phyloP scores from a whole-genome alignment of 2,329 filamentous ascomycete species.

The Coniosporium tulheliwenetii region DNA sequence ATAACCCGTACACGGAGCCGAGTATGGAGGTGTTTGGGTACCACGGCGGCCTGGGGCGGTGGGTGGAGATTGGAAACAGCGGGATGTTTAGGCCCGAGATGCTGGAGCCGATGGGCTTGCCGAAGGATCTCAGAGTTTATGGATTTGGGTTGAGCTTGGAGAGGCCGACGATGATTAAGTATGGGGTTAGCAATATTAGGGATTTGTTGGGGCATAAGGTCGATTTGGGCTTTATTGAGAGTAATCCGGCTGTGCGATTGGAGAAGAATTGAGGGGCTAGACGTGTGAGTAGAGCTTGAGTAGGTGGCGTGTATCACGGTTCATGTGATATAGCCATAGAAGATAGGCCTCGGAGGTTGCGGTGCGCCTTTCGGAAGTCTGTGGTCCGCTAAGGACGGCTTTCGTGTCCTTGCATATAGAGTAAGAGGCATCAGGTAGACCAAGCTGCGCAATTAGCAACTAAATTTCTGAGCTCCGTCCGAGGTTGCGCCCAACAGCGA shows the following conservation, averaged over 20 bases:
- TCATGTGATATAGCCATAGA: too few species aligned
- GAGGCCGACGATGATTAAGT: slow-evolving; percentile 97
- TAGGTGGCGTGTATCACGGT: too few species aligned
- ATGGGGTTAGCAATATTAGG: slow-evolving; percentile 62
- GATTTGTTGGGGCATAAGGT: slow-evolving; percentile 92
- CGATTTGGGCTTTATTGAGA: slow-evolving; percentile 82
- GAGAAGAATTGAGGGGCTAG: slow-evolving; percentile 49
- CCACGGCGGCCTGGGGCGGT: slow-evolving; percentile 75
- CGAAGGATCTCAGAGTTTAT: slow-evolving; percentile 82
- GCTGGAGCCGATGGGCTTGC: slow-evolving; percentile 86
- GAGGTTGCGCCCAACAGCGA: too few species aligned
- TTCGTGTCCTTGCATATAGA: too few species aligned
- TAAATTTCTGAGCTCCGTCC: too few species aligned
- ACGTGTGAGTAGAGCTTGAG: too few species aligned
- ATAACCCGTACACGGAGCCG: slow-evolving; percentile 90
- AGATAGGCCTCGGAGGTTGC: too few species aligned
- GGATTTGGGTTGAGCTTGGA: slow-evolving; percentile 88
- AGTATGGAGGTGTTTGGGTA: slow-evolving; percentile 97
- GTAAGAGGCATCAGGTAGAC: too few species aligned
- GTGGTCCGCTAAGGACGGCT: too few species aligned
- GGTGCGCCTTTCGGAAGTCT: too few species aligned
- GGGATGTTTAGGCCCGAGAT: slow-evolving; percentile 99
- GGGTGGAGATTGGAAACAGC: slow-evolving; percentile 95
- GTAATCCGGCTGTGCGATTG: slow-evolving; percentile 77
- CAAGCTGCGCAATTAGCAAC: too few species aligned